Conservation (phyloP, 2,329 filamentous ascomycete genomes). For the Cryphonectria japonica region DNA sequence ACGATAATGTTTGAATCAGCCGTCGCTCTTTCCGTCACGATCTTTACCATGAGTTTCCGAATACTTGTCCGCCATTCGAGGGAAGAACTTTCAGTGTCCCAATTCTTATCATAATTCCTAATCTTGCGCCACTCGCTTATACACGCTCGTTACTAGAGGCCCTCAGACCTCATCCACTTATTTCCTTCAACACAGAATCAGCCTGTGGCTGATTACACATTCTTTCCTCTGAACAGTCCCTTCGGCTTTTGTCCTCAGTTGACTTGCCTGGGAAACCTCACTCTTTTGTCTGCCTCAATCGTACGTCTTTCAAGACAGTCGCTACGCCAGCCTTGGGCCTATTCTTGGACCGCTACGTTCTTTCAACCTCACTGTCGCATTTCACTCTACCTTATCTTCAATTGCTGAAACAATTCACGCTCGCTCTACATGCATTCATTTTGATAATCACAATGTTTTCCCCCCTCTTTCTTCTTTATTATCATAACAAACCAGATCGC, state of each 20-base stretch:
- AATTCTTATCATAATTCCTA: neutral
- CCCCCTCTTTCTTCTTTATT: neutral
- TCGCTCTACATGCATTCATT: neutral
- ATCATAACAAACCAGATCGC: neutral
- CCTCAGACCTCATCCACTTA: neutral
- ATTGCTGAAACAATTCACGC: neutral
- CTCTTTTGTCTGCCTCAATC: neutral
- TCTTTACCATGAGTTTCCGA: neutral
- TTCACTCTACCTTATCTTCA: neutral
- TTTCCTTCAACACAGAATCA: neutral
- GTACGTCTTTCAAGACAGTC: neutral
- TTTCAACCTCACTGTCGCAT: neutral
- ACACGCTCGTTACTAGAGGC: neutral
- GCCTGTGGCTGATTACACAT: neutral
- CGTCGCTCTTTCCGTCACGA: slow-evolving; percentile 1
- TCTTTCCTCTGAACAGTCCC: neutral
- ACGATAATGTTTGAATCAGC: neutral
- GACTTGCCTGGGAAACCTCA: too few species aligned
- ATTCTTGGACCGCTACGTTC: neutral
- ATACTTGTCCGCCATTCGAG: neutral
- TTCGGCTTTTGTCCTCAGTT: neutral
- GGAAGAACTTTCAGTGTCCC: neutral
- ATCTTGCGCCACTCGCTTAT: neutral
- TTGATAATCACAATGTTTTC: neutral
- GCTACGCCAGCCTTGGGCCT: neutral